Evolutionary conservation across 805 yeast genomes (phyloP).

Genomic region (Wickerhamomyces canadensis): DNA sequence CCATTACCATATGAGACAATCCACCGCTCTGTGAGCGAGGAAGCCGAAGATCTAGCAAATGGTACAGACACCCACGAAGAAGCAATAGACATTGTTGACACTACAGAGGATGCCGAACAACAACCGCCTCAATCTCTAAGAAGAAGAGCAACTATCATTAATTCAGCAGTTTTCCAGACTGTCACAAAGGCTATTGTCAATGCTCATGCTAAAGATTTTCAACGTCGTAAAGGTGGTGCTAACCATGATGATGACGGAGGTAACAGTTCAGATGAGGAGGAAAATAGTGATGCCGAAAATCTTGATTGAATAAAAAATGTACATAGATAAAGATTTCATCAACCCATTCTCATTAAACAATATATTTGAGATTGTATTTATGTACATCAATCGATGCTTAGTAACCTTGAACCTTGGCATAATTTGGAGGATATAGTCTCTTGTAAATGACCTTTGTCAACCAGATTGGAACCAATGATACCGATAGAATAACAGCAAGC

Average conservation of each 20-base stretch:
- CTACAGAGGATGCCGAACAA: conserved; percentile 6
- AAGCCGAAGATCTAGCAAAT: neutral
- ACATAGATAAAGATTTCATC: conserved; percentile 7
- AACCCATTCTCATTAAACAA: neutral
- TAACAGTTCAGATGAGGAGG: conserved; percentile 24
- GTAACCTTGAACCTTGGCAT: conserved; percentile 91
- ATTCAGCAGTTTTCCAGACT: conserved; percentile 30
- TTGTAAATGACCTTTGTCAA: conserved; percentile 69
- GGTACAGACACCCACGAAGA: too few species aligned
- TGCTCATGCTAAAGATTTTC: conserved; percentile 86
- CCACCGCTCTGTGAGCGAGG: conserved; percentile 11
- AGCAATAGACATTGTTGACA: neutral
- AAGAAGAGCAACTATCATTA: conserved; percentile 17
- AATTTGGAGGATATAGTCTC: conserved; percentile 84
- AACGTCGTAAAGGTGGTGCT: conserved; percentile 27
- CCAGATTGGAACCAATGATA: conserved; percentile 89
- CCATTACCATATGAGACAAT: conserved; percentile 71
- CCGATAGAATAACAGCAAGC: conserved; percentile 50
- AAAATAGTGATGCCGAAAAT: conserved; percentile 27
- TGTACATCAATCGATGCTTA: too few species aligned
- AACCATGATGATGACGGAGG: conserved; percentile 16
- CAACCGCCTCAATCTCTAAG: conserved; percentile 4
- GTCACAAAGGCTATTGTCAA: conserved; percentile 54
- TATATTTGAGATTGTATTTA: too few species aligned
- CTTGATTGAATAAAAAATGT: conserved; percentile 20